phyloP scores from a whole-genome alignment of 2,329 filamentous ascomycete genomes.

The Fusarium odoratissimum region DNA sequence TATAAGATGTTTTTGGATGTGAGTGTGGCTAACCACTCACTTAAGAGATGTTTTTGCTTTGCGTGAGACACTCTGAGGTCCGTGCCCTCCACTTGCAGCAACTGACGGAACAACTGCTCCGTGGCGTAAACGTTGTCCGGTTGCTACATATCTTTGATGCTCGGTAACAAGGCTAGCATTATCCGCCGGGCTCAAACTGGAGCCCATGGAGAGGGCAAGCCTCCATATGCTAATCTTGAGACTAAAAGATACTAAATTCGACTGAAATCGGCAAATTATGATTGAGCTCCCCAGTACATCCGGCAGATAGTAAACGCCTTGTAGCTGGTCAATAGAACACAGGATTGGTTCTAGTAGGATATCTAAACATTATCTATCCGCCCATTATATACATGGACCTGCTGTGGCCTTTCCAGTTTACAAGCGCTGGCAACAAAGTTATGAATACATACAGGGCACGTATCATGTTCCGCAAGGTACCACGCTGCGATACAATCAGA shows the following conservation, averaged over 20 bases:
- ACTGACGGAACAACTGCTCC: not conserved
- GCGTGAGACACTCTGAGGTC: not conserved
- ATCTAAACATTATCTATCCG: not conserved
- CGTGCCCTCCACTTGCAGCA: not conserved
- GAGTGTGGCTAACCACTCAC: not conserved
- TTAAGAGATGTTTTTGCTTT: not conserved
- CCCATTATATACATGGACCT: not conserved
- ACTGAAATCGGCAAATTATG: not conserved
- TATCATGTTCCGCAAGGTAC: not conserved
- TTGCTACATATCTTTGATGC: not conserved
- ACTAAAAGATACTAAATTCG: not conserved
- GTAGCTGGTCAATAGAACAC: too few species aligned
- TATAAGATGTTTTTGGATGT: not conserved
- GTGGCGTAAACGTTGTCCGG: not conserved
- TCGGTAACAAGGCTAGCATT: not conserved
- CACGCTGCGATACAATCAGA: not conserved
- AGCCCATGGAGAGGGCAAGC: not conserved
- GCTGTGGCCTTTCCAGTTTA: not conserved
- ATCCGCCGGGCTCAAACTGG: not conserved
- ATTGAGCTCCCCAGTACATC: too few species aligned
- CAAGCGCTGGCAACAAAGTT: not conserved
- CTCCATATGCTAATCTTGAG: rapidly evolving
- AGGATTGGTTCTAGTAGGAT: too few species aligned
- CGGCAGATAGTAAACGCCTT: not conserved
- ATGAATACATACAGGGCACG: not conserved